A percentile compares a stretch with the other conserved stretches of the same genome.
These are phyloP conservation scores for Solanum hybrid DNA, from an alignment of 305 asterid genomes.

Conservation along the genomic window DNA sequence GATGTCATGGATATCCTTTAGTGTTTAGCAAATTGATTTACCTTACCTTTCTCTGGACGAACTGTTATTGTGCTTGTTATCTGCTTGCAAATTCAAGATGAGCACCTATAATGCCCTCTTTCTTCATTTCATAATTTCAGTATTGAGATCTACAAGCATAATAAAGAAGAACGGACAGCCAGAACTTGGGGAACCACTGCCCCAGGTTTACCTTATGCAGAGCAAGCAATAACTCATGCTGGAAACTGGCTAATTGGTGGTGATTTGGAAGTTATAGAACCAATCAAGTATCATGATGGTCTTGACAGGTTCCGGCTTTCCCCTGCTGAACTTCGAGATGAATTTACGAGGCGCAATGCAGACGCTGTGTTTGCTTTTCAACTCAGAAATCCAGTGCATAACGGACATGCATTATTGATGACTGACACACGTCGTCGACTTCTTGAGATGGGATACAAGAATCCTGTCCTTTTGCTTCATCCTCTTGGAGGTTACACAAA, in stretches of 20 bases:
- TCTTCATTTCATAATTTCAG: slow-evolving; percentile 21
- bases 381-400: slow-evolving; percentile 90
- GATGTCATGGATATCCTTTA: background rate
- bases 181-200: slow-evolving; percentile 95
- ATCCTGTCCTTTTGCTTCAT: slow-evolving; percentile 74
- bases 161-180: slow-evolving; percentile 86
- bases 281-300: slow-evolving; percentile 59
- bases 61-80: background rate
- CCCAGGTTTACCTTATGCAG: slow-evolving; percentile 76
- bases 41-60: background rate
- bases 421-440: slow-evolving; percentile 85
- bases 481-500: slow-evolving; percentile 90
- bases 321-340: slow-evolving; percentile 68
- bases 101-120: background rate
- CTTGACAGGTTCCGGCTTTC: slow-evolving; percentile 79
- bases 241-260: slow-evolving; percentile 96
- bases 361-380: slow-evolving; percentile 96
- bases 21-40: background rate
- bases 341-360: slow-evolving; percentile 64
- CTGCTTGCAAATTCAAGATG: background rate
- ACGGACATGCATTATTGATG: slow-evolving; percentile 86
- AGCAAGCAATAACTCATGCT: slow-evolving; percentile 49
- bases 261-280: slow-evolving; percentile 70
- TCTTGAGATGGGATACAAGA: slow-evolving; percentile 83
- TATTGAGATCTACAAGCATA: slow-evolving; percentile 82